Conservation (phyloP, 257 asterid genomes). For the Avicennia marina region DNA sequence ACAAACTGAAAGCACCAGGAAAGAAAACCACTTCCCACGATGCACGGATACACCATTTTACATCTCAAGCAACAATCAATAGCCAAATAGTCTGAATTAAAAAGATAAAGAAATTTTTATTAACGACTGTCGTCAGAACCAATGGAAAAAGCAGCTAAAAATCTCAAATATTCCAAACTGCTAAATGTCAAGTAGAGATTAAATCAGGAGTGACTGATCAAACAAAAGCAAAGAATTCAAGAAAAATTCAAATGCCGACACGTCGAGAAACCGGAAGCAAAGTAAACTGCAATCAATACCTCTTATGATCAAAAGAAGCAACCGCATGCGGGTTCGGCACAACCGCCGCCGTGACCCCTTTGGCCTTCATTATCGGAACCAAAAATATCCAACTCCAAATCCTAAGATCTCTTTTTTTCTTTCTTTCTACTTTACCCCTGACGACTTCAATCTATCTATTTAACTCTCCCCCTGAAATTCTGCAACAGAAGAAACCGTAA, state of each 20-base stretch:
- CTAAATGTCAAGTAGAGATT: slow-evolving; percentile 8
- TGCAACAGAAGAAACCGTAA: slow-evolving; percentile 8
- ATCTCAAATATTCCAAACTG: slow-evolving; percentile 19
- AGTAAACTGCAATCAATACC: slow-evolving; percentile 43
- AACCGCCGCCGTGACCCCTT: slow-evolving; percentile 32
- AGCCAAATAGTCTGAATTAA: background rate
- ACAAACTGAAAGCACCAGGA: background rate
- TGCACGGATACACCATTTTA: background rate
- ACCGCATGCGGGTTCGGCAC: slow-evolving; percentile 47
- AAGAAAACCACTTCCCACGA: background rate
- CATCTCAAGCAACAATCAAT: background rate
- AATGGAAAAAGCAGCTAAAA: background rate
- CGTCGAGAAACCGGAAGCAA: slow-evolving; percentile 1
- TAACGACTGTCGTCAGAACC: slow-evolving; percentile 21
- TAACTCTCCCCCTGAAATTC: slow-evolving; percentile 7
- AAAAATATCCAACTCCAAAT: slow-evolving; percentile 6
- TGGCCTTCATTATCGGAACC: slow-evolving; percentile 61
- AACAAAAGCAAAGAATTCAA: background rate
- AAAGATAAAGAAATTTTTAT: background rate
- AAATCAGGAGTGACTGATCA: slow-evolving; percentile 7
- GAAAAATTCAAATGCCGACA: background rate
- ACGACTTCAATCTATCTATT: slow-evolving; percentile 16
- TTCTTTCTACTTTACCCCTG: background rate
- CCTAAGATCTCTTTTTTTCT: slow-evolving; percentile 13
- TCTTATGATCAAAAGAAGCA: slow-evolving; percentile 67